Base-by-base conservation (phyloP, 2,329 filamentous ascomycete genomes). In the Beauveria sp. region DNA sequence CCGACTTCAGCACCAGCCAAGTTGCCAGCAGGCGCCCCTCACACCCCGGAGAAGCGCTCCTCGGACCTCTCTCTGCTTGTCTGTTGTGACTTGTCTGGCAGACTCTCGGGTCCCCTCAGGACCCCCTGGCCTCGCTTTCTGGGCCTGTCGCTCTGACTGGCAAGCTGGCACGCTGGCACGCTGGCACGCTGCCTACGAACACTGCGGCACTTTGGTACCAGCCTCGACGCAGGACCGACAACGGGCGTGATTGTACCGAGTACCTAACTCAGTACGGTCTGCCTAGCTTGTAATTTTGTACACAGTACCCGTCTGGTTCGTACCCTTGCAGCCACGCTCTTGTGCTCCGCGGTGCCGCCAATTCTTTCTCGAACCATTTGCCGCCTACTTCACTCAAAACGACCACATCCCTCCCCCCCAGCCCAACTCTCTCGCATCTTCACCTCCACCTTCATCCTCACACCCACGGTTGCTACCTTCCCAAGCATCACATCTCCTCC, bases 351-450 rank as follows among this genome's bases (percentile, higher is more conserved):
- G 34, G 51, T 50, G 58, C 50, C 58, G 57, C 57, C 41, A 59
- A 55, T 55, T 61, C 51, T 50, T 53, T 26, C 56, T 59, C 26
- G 47, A 59, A 26, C 56, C 47, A 41, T 59, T 61, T 61, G 58
- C 51, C 58, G 58, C 58, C 58, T 48, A 37, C 30, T 46, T 55
- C 41, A 34, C 51, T 55, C 51, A 61, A 50, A 61, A 54, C 51
- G 53, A 50, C 40, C 16, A 41, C 28, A 47, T 58, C 47, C 44
- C 55, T 28, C 40, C 56, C 55, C 46, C 57, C 51, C 58, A 55
- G 51, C 41, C 58, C 58, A 44, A 40, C 51, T 55, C 22, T 52
- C 43, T 55, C 43, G 28, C 40, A 20, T 60, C 41, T 41, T 60
- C 51, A 60, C 58, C 51, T 60, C 58, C 51, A 54, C 58, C 43